Evolutionary conservation across 331 rosid genomes (phyloP).

Genomic region (Arachis monticola): DNA sequence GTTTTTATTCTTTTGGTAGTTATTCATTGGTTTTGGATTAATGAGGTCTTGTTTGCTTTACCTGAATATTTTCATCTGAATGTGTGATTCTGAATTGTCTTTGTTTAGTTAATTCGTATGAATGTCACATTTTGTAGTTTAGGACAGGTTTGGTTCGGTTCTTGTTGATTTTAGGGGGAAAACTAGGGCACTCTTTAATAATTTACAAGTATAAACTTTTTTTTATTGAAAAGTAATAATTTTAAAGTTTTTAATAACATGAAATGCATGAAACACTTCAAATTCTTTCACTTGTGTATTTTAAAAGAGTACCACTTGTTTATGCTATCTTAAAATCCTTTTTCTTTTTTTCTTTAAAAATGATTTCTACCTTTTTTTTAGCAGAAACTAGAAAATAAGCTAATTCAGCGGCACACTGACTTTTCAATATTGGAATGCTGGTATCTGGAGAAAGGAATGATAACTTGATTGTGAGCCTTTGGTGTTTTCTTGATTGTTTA

Average conservation of each 20-base stretch:
- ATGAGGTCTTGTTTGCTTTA: conserved; percentile 17
- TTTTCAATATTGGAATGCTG: background rate
- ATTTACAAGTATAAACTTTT: background rate
- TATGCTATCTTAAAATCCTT: no score
- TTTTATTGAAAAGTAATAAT: no score
- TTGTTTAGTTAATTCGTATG: background rate
- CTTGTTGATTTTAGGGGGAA: background rate
- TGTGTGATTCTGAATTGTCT: conserved; percentile 20
- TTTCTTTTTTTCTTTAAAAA: no score
- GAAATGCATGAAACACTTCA: no score
- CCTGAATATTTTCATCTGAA: background rate
- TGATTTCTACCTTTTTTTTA: background rate
- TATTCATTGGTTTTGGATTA: conserved; percentile 12
- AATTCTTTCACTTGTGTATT: no score
- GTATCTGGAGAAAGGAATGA: background rate
- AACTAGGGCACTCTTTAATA: background rate
- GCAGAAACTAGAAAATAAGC: background rate
- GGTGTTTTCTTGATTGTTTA: background rate
- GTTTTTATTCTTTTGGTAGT: background rate
- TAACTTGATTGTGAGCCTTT: background rate
- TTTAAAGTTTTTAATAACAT: no score
- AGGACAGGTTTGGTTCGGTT: background rate
- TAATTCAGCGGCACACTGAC: background rate
- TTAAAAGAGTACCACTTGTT: no score
- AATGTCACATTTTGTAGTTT: conserved; percentile 21